These are phyloP conservation scores for Nemania sp. DNA, from an alignment of 2,329 filamentous ascomycete genomes.

Conservation along the genomic window DNA sequence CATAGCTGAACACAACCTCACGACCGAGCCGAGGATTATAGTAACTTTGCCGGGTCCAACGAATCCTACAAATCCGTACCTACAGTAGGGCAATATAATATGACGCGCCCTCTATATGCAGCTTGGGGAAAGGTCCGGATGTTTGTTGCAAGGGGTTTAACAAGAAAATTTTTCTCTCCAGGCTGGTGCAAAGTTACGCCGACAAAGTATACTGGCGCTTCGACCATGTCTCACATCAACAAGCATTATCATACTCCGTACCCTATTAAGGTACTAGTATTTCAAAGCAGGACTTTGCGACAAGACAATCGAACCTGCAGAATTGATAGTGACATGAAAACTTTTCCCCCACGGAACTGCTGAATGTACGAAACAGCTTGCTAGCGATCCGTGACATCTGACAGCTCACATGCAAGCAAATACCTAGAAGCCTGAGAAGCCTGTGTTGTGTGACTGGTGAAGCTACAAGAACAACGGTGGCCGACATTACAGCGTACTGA, in stretches of 20 bases:
- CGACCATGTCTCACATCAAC: constrained; percentile 18
- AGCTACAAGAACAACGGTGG: constrained; percentile 21
- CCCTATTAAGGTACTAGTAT: not conserved
- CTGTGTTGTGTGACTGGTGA: not conserved
- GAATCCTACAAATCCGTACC: not conserved
- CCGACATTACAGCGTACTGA: constrained; percentile 9
- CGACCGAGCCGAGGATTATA: not conserved
- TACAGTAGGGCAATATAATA: constrained; percentile 18
- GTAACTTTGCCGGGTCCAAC: not conserved
- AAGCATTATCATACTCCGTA: not conserved
- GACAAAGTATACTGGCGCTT: not conserved
- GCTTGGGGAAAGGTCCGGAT: not conserved
- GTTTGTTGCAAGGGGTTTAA: constrained; percentile 18
- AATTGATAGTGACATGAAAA: not conserved
- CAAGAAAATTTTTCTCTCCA: constrained; percentile 20
- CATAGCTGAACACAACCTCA: constrained; percentile 8
- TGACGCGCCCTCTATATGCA: constrained; percentile 9
- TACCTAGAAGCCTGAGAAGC: too few species aligned
- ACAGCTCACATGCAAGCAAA: constrained; percentile 18
- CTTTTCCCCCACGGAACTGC: not conserved
- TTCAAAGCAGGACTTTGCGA: not conserved
- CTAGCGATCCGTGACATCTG: not conserved
- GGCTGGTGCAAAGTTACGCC: too few species aligned
- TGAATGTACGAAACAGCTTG: not conserved
- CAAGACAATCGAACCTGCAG: too few species aligned